These are phyloP conservation scores for Spergularia marina DNA, from an alignment of 148 eudicot genomes.

Conservation along the genomic window DNA sequence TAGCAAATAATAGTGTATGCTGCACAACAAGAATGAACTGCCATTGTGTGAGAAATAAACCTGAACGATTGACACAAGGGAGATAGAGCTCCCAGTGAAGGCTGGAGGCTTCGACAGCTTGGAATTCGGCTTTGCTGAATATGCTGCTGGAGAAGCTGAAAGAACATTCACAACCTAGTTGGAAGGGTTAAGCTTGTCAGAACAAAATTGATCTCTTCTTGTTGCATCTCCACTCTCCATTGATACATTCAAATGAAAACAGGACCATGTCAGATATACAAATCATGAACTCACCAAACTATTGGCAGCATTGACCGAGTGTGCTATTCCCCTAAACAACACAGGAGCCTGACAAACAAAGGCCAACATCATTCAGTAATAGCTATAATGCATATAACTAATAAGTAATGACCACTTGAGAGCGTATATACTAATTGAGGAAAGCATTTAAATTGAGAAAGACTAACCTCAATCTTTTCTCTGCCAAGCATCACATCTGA, in stretches of 20 bases:
- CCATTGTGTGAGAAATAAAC: conserved; percentile 18
- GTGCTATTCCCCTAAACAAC: conserved; percentile 59
- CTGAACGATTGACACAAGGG: conserved; percentile 71
- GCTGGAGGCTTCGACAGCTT: conserved; percentile 50
- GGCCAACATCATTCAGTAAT: conserved; percentile 8
- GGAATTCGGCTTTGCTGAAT: conserved; percentile 55
- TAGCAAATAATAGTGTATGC: not conserved
- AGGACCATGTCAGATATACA: not conserved
- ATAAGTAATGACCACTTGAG: not conserved
- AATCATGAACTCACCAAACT: conserved; percentile 43
- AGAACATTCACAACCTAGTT: conserved; percentile 59
- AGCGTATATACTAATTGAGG: not conserved
- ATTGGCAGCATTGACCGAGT: conserved; percentile 55
- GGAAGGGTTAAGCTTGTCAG: not conserved
- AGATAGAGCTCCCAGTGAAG: conserved; percentile 50
- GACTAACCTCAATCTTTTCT: conserved; percentile 53
- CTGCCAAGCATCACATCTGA: conserved; percentile 60
- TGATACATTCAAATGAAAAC: not conserved
- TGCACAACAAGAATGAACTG: not conserved
- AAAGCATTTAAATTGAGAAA: not conserved
- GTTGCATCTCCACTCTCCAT: not conserved
- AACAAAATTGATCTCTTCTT: not conserved
- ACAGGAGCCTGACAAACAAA: conserved; percentile 53
- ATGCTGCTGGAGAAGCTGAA: conserved; percentile 63
- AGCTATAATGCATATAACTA: not conserved